phyloP scores from a whole-genome alignment of 1,284 basidiomycete genomes.

The Pyrrhoderma noxium region DNA sequence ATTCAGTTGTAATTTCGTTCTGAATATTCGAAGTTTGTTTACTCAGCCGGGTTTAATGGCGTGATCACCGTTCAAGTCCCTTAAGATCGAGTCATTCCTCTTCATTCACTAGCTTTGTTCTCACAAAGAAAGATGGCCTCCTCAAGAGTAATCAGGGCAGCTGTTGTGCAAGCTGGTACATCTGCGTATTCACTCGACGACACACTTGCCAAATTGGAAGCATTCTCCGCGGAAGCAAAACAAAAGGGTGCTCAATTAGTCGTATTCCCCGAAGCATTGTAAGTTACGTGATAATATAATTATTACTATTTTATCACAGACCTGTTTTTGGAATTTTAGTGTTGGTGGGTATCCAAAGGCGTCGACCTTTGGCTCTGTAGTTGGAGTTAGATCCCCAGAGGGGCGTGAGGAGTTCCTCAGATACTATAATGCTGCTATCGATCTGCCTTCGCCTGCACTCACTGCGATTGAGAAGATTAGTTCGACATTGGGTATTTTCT shows the following conservation, averaged over 20 bases:
- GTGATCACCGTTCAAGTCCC: neutral
- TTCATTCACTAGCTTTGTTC: neutral
- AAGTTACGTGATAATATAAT: too few species aligned
- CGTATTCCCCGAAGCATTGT: constrained; percentile 73
- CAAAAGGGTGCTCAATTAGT: constrained; percentile 45
- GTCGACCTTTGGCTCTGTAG: constrained; percentile 49
- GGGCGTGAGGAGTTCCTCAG: constrained; percentile 57
- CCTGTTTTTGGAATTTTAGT: constrained; percentile 29
- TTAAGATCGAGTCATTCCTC: neutral
- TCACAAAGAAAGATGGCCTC: constrained; percentile 4
- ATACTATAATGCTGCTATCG: constrained; percentile 51
- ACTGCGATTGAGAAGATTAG: constrained; percentile 45
- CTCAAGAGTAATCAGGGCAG: constrained; percentile 29
- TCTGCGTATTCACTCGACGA: constrained; percentile 44
- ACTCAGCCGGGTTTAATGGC: neutral
- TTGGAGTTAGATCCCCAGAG: constrained; percentile 44
- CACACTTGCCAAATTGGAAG: constrained; percentile 52
- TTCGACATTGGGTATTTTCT: constrained; percentile 44
- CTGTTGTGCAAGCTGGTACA: constrained; percentile 51
- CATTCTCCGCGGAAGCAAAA: constrained; percentile 39
- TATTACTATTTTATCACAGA: constrained; percentile 15
- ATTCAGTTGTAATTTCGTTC: too few species aligned
- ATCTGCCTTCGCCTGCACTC: constrained; percentile 45
- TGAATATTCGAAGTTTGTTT: neutral
- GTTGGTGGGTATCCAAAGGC: constrained; percentile 64